Evolutionary conservation across 345 rosid species (phyloP).

Genomic region (Physaria fendleri): DNA sequence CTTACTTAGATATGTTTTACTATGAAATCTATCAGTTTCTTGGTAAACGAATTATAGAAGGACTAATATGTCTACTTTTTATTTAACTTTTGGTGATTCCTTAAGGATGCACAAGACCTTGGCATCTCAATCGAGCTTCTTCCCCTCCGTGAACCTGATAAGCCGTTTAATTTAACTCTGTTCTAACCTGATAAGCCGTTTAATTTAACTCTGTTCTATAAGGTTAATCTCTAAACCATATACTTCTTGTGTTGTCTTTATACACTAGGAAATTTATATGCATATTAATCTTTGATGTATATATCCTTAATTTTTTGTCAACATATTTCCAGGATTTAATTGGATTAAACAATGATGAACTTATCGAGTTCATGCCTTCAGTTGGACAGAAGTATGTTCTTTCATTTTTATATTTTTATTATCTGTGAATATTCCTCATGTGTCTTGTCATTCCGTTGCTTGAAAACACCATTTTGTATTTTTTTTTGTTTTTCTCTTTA

Average conservation of each 20-base stretch:
- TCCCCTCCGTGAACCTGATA: conserved; percentile 59
- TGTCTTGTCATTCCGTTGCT: not conserved
- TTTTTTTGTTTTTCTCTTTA: not conserved
- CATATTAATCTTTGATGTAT: not conserved
- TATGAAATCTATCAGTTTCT: not conserved
- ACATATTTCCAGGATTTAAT: conserved; percentile 57
- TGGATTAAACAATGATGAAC: conserved; percentile 62
- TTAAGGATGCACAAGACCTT: conserved; percentile 93
- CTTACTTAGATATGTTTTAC: not conserved
- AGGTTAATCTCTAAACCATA: conserved; percentile 21
- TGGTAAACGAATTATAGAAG: conserved; percentile 1
- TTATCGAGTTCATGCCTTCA: conserved; percentile 50
- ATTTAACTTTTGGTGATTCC: conserved; percentile 19
- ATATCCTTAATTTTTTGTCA: conserved; percentile 46
- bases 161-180: conserved; percentile 54
- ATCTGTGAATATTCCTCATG: not conserved
- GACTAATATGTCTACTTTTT: not conserved
- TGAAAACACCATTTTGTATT: not conserved
- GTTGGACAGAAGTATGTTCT: conserved; percentile 58
- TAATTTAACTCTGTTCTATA: conserved; percentile 46
- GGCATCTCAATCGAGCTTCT: conserved; percentile 90
- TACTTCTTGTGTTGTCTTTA: conserved; percentile 14
- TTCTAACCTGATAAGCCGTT: conserved; percentile 63
- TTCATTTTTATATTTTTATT: not conserved
- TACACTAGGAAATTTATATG: not conserved